Evolutionary conservation across 805 yeast genomes (phyloP).

Genomic region (Cyberlindnera euphorbiae): DNA sequence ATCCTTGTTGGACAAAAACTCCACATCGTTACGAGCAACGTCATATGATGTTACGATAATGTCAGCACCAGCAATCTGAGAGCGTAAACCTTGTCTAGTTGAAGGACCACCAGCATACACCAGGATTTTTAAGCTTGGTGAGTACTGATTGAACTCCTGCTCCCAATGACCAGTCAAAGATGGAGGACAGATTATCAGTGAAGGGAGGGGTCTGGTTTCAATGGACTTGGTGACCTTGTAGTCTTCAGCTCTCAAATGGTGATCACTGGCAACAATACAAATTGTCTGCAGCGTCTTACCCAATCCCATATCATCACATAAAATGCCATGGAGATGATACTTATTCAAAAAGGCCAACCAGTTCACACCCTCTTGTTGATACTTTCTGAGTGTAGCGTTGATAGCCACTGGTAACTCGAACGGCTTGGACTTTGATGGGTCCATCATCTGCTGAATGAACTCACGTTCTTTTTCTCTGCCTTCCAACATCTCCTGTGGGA

Average conservation of each 20-base stretch:
- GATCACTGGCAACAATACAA: slow-evolving; percentile 95
- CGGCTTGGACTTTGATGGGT: slow-evolving; percentile 82
- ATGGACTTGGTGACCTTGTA: slow-evolving; percentile 51
- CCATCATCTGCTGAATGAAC: slow-evolving; percentile 96
- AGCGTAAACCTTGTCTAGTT: slow-evolving; percentile 52
- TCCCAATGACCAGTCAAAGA: slow-evolving; percentile 99
- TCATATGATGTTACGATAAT: slow-evolving; percentile 93
- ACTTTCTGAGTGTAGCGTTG: slow-evolving; percentile 86
- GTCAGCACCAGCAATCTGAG: slow-evolving; percentile 54
- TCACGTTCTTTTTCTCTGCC: slow-evolving; percentile 94
- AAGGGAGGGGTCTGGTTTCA: slow-evolving; percentile 73
- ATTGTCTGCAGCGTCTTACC: slow-evolving; percentile 97
- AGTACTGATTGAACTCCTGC: slow-evolving; percentile 84
- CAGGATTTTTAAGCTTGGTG: slow-evolving; percentile 77
- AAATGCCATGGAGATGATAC: slow-evolving; percentile 92
- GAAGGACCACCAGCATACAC: slow-evolving; percentile 95
- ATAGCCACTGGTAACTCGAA: slow-evolving; percentile 87
- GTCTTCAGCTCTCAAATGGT: slow-evolving; percentile 74
- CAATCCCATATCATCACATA: slow-evolving; percentile 99
- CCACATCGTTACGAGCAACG: slow-evolving; percentile 89
- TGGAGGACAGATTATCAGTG: slow-evolving; percentile 92
- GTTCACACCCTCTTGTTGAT: slow-evolving; percentile 97
- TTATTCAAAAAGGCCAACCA: slow-evolving; percentile 96
- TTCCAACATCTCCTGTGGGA: slow-evolving; percentile 75
- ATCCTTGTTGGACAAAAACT: slow-evolving; percentile 50